Conservation (phyloP, 305 asterid genomes). For the Striga hermonthica region DNA sequence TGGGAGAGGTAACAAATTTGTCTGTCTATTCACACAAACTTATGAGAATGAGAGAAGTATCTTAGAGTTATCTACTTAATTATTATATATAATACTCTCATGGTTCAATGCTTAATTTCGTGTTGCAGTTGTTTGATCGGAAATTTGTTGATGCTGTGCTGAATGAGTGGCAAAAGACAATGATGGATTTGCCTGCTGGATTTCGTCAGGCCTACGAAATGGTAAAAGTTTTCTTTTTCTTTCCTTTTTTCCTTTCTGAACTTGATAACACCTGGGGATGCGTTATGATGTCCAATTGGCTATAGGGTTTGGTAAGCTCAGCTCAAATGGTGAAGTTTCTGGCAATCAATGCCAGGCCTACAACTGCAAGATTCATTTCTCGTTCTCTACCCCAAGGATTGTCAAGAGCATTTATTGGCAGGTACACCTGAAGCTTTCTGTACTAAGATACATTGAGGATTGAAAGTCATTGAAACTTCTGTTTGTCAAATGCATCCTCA, state of each 20-base stretch:
- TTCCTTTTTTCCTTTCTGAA: constrained; percentile 13
- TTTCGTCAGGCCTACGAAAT: constrained; percentile 95
- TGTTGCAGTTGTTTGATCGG: constrained; percentile 75
- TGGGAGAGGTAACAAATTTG: constrained; percentile 68
- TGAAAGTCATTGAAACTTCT: background rate
- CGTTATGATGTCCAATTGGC: constrained; percentile 36
- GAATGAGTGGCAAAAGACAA: constrained; percentile 97
- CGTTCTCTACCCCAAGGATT: constrained; percentile 85
- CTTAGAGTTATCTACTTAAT: constrained; percentile 16
- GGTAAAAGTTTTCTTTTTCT: constrained; percentile 45
- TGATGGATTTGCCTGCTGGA: constrained; percentile 98
- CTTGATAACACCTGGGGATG: constrained; percentile 22
- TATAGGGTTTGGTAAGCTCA: constrained; percentile 94
- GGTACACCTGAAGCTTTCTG: constrained; percentile 43
- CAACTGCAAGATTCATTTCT: constrained; percentile 71
- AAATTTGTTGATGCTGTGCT: constrained; percentile 93
- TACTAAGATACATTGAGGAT: constrained; percentile 7
- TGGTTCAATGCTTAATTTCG: constrained; percentile 29
- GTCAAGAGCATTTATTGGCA: constrained; percentile 85
- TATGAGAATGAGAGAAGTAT: background rate
- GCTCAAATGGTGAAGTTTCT: constrained; percentile 90
- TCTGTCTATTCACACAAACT: constrained; percentile 6
- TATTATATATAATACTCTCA: constrained; percentile 14
- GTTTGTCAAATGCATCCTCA: constrained; percentile 9
- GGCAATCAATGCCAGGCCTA: constrained; percentile 88